A percentile compares a stretch with the other conserved stretches of the same genome.
phyloP scores from a whole-genome alignment of 805 yeast genomes.

The Kuraishia hungarica region DNA sequence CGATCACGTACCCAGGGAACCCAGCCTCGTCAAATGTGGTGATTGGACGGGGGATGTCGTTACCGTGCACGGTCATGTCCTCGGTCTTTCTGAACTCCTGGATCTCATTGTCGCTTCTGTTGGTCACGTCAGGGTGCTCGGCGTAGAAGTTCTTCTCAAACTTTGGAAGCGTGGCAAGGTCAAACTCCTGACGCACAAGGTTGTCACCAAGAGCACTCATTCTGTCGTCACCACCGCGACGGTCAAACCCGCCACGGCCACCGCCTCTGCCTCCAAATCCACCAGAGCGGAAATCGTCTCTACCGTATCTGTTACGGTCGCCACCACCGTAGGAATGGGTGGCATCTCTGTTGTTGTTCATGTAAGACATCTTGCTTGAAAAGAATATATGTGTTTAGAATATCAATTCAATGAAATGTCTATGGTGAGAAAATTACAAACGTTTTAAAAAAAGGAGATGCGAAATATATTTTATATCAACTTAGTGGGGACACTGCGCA shows the following conservation, averaged over 20 bases:
- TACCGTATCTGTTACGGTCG: conserved; percentile 20
- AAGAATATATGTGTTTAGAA: conserved; percentile 2
- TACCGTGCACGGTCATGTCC: conserved; percentile 81
- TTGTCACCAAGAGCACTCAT: conserved; percentile 36
- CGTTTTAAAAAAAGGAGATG: not conserved
- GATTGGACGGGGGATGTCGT: conserved; percentile 90
- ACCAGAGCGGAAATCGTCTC: conserved; percentile 26
- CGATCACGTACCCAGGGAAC: conserved; percentile 88
- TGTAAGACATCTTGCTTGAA: conserved; percentile 29
- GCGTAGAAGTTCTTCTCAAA: conserved; percentile 93
- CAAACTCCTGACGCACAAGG: conserved; percentile 76
- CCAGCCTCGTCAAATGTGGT: conserved; percentile 94
- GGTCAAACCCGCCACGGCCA: conserved; percentile 24
- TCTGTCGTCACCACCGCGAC: conserved; percentile 27
- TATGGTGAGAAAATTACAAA: too few relatives aligned
- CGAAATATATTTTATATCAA: too few relatives aligned
- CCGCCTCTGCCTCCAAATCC: conserved; percentile 31
- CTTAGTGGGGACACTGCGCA: not conserved
- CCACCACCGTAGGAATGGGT: conserved; percentile 26
- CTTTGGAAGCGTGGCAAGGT: conserved; percentile 64
- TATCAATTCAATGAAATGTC: not conserved
- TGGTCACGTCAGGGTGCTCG: conserved; percentile 73
- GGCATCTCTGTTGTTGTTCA: conserved; percentile 26
- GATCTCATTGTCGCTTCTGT: conserved; percentile 69
- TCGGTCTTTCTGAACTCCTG: conserved; percentile 66